Base-by-base conservation (phyloP, 2,329 filamentous ascomycete species). In the Cladophialophora carrionii region DNA sequence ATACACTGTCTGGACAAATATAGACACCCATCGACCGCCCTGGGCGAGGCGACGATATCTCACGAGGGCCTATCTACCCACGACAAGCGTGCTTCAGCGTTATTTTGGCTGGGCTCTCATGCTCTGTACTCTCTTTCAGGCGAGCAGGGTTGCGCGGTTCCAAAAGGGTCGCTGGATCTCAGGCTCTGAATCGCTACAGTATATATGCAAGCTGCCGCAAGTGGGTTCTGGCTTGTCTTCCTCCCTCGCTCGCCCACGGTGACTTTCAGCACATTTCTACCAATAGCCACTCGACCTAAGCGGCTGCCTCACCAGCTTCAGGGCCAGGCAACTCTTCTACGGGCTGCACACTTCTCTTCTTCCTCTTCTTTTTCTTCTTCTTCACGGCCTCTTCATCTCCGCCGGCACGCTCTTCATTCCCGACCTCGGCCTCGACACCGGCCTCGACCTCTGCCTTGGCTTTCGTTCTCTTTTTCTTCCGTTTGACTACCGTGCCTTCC, bases 381-480 rank as follows among this genome's bases (percentile, higher is more conserved):
- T 67, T 69, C 22, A 61, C 61, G 17, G 32, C 64, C 8, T 61
- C 67, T 41, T 54, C 65, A 3, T 59, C 65, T 8, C 24, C 61
- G 20, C 54, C 32, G 22, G 51, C 68, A 37, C 26, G 58, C 24
- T 24, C 54, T 51, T 57, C 61, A 12, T 26, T 56, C 51, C 37
- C 63, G 10, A 43, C 41, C 8, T 20, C 58, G 12, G 9, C 32
- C 58, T 46, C 63, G 10, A 43, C 41, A 3, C 14, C 58, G 12
- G 9, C 32, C 58, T 46, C 61, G 7, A 37, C 57, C 1, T 24
- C 43, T 4, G 57, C 37, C 52, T 71, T 75, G 68, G 74, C 78
- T 70, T 80, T 82, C 3, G 57, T 34, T 34, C 82, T 88, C 78
- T 86, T 88, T 78, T 88, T 90, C 74, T 85, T 88, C 75, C 83